Evolutionary conservation across 768 basidiomycete genomes (phyloP), one percentile per base, ranked within the genome.

Genomic region (Tricholoma saponaceum): DNA sequence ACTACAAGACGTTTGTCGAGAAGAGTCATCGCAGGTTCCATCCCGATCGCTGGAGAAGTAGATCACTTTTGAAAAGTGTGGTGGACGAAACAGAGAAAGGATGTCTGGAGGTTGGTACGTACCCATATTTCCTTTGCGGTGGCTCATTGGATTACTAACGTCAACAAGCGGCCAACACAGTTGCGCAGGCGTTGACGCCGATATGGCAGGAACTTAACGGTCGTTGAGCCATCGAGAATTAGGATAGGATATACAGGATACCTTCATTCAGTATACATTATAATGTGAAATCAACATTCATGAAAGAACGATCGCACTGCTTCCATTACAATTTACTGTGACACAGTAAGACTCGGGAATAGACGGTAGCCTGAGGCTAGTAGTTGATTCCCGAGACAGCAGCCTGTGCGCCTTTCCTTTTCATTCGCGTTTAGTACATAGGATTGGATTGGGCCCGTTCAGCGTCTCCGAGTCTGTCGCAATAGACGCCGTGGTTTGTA

Each of bases 1-100:
- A 88, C 51, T 91, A 82, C 70, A 83, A 80, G 64, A 68, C 67
- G 1, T 79, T 92, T 55, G 77, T 92, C 3, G 82, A 89, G 71
- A 84, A 83, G 64, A 87, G 85, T 62, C 82, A 90, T 63, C 78
- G 83, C 39, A 73, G 89, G 52, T 92, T 91, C 68, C 92, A 92
- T 62, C 88, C 89, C 1, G 90, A 92, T 69, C 74, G 87, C 58
- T 94, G 89, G 91, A 76, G 84, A 43, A 83, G 86, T 28, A 77
- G 86, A 41, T 82, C 82, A 26, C 71, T 92, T 33, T 75, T 89
- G 65, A 74, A 75, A 57, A 81, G 81, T 49, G 78, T 89, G 49
- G 63, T 67, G 22, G 84, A 89, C 58, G 84, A 84, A 50, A 71
- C 77, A 47, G 80, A 84, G 64, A 78, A 83, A 59, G 76, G 74